Base-by-base conservation (phyloP, 306 rosid genomes). In the Dalbergia cultrata region DNA sequence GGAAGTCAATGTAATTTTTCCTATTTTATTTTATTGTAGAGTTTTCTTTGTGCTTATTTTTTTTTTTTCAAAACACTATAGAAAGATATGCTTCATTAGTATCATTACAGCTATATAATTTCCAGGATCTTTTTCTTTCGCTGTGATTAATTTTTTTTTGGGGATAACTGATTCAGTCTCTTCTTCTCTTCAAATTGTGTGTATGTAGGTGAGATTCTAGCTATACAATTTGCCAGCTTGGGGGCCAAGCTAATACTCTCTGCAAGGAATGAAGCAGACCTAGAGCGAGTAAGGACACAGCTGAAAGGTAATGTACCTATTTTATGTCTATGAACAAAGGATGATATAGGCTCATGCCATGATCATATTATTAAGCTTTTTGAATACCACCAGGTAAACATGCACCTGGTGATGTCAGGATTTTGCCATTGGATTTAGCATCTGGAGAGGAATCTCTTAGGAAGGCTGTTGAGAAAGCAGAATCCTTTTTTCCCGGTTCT, bases 221-320 rank as follows among this genome's bases (percentile, higher is more conserved):
- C 97, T 62, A 91, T 90, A 72, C 98, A 95, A 80, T 89, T 95
- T 81, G 92, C 97, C 52, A 88, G 83, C 73, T 87, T 95, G 81
- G 99, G 98, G 56, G 99, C 98, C 53, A 93, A 91, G 88, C 93
- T 95, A 62, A 91, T 95, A 69, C 76, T 95, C 80, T 93, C 99
- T 60, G 98, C 99, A 2, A 90, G 97, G 73, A 90, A 90, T 84
- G 97, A 93, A 88, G 91, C 86, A 64, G 97, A 92, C 63, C 81
- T 95, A 79, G 91, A 88, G 88, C 88, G 82, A 81, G 99, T 93
- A 70, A 90, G 82, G 89, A 64, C 76, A 34, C 86, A 91, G 81
- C 93, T 93, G 74, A 84, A 89, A 80, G 97, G 99, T 95, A 43
- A 18, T 61, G 71, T 14, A 43, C 35, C 53, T 39, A 33, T 59